Evolutionary conservation across 2,329 filamentous ascomycete species (phyloP).

Genomic region (Cladosporium sp.): DNA sequence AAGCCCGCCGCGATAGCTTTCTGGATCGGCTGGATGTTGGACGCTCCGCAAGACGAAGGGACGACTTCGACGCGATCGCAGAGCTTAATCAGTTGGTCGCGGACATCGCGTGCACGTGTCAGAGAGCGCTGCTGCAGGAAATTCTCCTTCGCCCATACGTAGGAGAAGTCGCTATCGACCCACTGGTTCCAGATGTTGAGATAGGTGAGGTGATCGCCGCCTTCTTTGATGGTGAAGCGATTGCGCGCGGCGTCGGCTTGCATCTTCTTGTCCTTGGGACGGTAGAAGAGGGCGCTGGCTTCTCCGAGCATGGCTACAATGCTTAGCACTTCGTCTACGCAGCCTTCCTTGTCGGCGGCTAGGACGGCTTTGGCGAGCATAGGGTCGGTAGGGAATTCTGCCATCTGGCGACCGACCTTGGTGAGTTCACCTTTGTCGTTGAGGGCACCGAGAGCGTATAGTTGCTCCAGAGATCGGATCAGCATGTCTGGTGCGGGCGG

Average conservation of each 20-base stretch:
- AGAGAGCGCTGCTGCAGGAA: slow-evolving; percentile 91
- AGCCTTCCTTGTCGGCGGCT: slow-evolving; percentile 85
- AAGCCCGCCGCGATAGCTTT: slow-evolving; percentile 89
- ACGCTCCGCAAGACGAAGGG: slow-evolving; percentile 64
- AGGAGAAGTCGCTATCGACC: slow-evolving; percentile 86
- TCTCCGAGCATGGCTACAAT: slow-evolving; percentile 95
- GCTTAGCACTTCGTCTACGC: slow-evolving; percentile 86
- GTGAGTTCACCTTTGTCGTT: slow-evolving; percentile 88
- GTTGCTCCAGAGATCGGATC: slow-evolving; percentile 82
- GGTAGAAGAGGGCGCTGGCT: slow-evolving; percentile 84
- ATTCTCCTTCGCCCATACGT: slow-evolving; percentile 87
- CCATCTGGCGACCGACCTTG: slow-evolving; percentile 89
- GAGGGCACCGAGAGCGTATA: slow-evolving; percentile 86
- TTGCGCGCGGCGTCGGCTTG: slow-evolving; percentile 88
- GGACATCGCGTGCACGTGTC: slow-evolving; percentile 83
- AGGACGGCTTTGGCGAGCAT: slow-evolving; percentile 89
- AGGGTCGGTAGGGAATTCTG: slow-evolving; percentile 89
- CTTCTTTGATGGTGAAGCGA: slow-evolving; percentile 85
- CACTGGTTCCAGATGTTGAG: slow-evolving; percentile 96
- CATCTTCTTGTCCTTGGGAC: slow-evolving; percentile 95
- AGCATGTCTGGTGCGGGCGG: slow-evolving; percentile 86
- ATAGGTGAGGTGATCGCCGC: slow-evolving; percentile 84
- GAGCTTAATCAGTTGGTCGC: slow-evolving; percentile 86
- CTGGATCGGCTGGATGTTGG: slow-evolving; percentile 76
- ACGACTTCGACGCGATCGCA: slow-evolving; percentile 91